Conservation (phyloP, 2,329 filamentous ascomycete species). For the Polychaeton citri region DNA sequence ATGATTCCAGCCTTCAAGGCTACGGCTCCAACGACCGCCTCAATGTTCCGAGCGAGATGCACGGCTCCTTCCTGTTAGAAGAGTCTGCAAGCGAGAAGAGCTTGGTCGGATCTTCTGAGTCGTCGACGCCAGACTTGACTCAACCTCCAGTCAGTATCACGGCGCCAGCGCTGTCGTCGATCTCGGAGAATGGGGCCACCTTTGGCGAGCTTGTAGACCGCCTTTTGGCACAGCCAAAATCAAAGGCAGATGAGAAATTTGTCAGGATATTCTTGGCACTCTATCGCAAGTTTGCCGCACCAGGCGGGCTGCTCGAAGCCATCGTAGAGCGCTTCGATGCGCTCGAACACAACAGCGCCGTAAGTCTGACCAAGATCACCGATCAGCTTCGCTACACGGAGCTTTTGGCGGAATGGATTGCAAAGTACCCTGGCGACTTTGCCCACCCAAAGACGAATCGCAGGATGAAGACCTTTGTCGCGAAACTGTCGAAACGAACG, state of each 20-base stretch:
- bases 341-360: slow-evolving; percentile 51
- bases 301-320: slow-evolving; percentile 61
- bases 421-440: slow-evolving; percentile 84
- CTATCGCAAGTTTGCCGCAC: slow-evolving; percentile 86
- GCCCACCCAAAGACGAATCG: slow-evolving; percentile 61
- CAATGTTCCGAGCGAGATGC: slow-evolving; percentile 24
- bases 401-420: slow-evolving; percentile 79
- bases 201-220: slow-evolving; percentile 57
- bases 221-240: slow-evolving; percentile 68
- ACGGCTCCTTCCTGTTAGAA: slow-evolving; percentile 49
- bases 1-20: slow-evolving; percentile 19
- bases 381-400: slow-evolving; percentile 74
- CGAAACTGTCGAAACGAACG: slow-evolving; percentile 58
- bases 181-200: slow-evolving; percentile 42
- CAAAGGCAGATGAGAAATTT: slow-evolving; percentile 81
- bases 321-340: slow-evolving; percentile 65
- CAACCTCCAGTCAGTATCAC: slow-evolving; percentile 19
- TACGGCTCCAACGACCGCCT: slow-evolving; percentile 13
- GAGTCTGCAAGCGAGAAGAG: slow-evolving; percentile 50
- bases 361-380: slow-evolving; percentile 63
- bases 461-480: slow-evolving; percentile 62
- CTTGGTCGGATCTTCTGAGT: slow-evolving; percentile 36
- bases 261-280: slow-evolving; percentile 78
- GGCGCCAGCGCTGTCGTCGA: slow-evolving; percentile 7
- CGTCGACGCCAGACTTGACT: slow-evolving; percentile 28